Conservation (phyloP, 768 basidiomycete genomes). For the Leccinum uliginosum region DNA sequence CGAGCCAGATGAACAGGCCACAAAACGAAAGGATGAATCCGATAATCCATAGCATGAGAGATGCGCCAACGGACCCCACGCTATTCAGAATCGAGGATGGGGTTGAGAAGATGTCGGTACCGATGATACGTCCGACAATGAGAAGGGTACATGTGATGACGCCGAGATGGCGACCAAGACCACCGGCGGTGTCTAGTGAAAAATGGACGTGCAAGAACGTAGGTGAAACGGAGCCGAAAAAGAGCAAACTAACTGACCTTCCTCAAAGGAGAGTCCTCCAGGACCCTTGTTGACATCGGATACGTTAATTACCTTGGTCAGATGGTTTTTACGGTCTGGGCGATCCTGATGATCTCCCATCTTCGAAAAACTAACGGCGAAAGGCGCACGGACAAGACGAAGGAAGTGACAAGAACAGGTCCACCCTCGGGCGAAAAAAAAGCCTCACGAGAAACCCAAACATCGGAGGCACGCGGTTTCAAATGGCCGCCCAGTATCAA, state of each 20-base stretch:
- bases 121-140: conserved; percentile 53
- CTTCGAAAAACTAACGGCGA: conserved; percentile 3
- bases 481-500: not conserved
- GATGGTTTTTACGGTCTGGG: not conserved
- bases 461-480: not conserved
- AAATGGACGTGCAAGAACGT: not conserved
- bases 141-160: conserved; percentile 51
- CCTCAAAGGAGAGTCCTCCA: conserved; percentile 45
- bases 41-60: conserved; percentile 58
- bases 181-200: conserved; percentile 43
- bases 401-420: not conserved
- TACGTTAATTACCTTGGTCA: not conserved
- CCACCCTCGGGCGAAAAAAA: not conserved
- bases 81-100: conserved; percentile 53
- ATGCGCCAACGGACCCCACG: conserved; percentile 56
- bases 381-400: conserved; percentile 2
- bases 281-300: conserved; percentile 28
- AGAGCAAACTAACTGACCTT: conserved; percentile 29
- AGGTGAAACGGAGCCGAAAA: not conserved
- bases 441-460: too few relatives aligned
- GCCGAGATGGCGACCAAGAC: conserved; percentile 53
- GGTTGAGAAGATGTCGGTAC: conserved; percentile 59
- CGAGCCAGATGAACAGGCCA: conserved; percentile 59
- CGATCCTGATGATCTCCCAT: not conserved
- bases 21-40: conserved; percentile 56